Evolutionary conservation across 2,329 filamentous ascomycete species (phyloP), one percentile per base, ranked within the genome.

Genomic region (Stachybotrys elegans): DNA sequence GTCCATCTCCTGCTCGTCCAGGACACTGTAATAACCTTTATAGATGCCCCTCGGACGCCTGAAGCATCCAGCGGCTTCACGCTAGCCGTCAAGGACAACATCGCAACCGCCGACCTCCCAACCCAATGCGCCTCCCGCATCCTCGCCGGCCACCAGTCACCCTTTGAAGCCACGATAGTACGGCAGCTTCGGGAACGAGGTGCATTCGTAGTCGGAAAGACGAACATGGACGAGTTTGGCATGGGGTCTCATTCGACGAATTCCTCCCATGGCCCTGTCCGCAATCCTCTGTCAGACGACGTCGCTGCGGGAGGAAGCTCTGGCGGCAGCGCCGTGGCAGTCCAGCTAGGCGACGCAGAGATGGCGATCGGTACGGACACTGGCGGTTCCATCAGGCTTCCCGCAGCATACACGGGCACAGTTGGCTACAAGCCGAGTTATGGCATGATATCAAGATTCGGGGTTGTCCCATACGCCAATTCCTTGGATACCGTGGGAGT

Each of bases 151-250:
- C 88, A 91, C 63, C 69, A 64, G 27, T 89, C 86, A 48, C 88
- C 91, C 4, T 92, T 86, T 63, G 81, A 91, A 60, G 89, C 92
- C 16, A 92, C 88, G 8, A 83, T 96, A 16, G 81, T 94, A 25
- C 68, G 74, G 42, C 78, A 83, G 54, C 73, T 96, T 25, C 76
- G 78, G 44, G 60, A 70, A 22, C 73, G 77, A 5, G 86, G 84
- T 34, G 82, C 80, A 6, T 62, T 76, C 6, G 62, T 92, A 2
- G 73, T 83, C 2, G 86, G 85, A 6, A 95, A 95, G 65, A 91
- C 89, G 3, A 95, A 95, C 61, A 82, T 97, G 73, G 93, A 97
- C 66, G 93, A 95, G 61, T 95, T 95, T 61, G 90, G 91, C 22
- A 95, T 95, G 91, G 90, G 90, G 3, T 94, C 89, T 8, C 84